Conservation (phyloP, 768 basidiomycete species). For the Tulasnella sp. region DNA sequence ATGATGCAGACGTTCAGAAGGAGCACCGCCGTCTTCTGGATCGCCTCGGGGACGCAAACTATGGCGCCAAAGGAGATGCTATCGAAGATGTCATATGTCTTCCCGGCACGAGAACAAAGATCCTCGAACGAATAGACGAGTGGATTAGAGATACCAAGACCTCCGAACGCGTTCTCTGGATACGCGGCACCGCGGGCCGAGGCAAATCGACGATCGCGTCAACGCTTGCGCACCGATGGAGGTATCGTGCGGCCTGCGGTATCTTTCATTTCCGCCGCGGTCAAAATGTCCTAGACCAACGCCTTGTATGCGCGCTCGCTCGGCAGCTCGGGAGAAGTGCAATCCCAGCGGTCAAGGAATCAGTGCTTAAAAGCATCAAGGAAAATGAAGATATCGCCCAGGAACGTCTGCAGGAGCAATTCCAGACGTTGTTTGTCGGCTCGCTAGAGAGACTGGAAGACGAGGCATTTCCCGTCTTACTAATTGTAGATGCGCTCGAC, state of each 20-base stretch:
- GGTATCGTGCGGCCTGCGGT: neutral
- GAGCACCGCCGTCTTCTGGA: neutral
- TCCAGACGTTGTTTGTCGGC: neutral
- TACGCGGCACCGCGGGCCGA: neutral
- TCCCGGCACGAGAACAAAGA: neutral
- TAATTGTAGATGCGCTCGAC: neutral
- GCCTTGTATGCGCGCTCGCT: neutral
- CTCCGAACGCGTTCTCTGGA: neutral
- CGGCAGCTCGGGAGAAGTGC: neutral
- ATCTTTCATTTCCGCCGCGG: neutral
- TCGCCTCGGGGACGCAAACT: neutral
- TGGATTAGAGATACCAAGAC: neutral
- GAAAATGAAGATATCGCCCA: neutral
- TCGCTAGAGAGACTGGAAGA: neutral
- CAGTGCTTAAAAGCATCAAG: neutral
- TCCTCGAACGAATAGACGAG: neutral
- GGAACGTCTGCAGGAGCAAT: neutral
- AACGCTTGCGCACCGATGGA: neutral
- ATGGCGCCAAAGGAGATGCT: neutral
- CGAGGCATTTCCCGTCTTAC: neutral
- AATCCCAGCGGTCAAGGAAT: neutral
- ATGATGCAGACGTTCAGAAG: neutral
- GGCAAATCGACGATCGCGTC: neutral
- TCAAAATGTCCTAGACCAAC: neutral
- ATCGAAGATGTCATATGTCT: neutral